Conservation (phyloP, 805 yeast species). For the Ogataea trehalophila region DNA sequence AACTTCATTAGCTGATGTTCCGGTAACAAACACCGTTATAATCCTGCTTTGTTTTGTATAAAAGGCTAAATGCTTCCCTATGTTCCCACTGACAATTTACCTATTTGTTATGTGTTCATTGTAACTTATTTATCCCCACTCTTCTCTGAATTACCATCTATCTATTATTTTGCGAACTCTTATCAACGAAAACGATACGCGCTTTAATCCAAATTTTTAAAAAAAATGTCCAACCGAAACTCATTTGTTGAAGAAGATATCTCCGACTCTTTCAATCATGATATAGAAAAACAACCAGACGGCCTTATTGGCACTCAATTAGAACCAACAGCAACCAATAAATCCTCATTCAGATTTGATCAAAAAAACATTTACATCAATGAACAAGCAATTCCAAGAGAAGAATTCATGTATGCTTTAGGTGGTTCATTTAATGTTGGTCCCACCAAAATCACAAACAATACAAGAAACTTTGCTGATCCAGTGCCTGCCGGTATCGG, state of each 20-base stretch:
- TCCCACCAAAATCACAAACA: constrained; percentile 24
- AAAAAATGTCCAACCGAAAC: constrained; percentile 12
- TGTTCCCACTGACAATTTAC: too few relatives aligned
- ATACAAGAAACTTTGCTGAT: constrained; percentile 33
- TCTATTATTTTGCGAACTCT: too few relatives aligned
- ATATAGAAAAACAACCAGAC: constrained; percentile 23
- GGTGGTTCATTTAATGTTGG: constrained; percentile 53
- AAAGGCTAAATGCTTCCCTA: too few relatives aligned
- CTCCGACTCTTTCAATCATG: constrained; percentile 22
- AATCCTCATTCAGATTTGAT: constrained; percentile 32
- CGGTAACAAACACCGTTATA: too few relatives aligned
- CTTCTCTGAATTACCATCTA: too few relatives aligned
- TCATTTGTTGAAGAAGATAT: too few relatives aligned
- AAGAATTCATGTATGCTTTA: constrained; percentile 58
- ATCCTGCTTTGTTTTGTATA: too few relatives aligned
- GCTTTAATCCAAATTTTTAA: not conserved
- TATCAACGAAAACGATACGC: not conserved
- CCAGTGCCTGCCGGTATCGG: constrained; percentile 55
- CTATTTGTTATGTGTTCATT: too few relatives aligned
- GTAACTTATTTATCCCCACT: too few relatives aligned
- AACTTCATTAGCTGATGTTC: too few relatives aligned
- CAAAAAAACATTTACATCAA: constrained; percentile 39
- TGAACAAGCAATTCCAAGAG: constrained; percentile 39
- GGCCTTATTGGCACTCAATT: constrained; percentile 2
- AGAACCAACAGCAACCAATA: not conserved